These are phyloP conservation scores for Hura crepitans DNA, from an alignment of 441 rosid species.

Conservation along the genomic window DNA sequence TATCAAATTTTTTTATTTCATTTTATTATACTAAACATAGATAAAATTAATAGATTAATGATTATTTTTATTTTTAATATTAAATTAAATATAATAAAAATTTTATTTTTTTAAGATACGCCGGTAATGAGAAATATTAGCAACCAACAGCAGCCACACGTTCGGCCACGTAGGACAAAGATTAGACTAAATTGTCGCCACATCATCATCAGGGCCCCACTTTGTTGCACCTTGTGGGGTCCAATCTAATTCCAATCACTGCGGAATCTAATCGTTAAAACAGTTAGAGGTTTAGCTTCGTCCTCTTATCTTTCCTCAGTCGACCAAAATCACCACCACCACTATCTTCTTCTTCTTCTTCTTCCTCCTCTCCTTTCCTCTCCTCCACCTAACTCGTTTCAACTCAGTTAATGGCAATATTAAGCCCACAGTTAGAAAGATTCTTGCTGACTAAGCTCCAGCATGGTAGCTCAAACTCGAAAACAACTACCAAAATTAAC, in stretches of 20 bases:
- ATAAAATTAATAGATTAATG: too few relatives aligned
- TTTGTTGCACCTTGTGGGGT: too few relatives aligned
- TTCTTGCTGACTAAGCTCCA: conserved; percentile 39
- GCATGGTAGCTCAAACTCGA: conserved; percentile 22
- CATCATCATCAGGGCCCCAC: neutral
- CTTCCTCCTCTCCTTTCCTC: neutral
- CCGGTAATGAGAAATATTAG: too few relatives aligned
- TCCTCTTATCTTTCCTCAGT: conserved; percentile 48
- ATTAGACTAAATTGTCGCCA: neutral
- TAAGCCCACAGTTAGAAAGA: conserved; percentile 53
- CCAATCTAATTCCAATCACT: neutral
- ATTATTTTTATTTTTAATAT: too few relatives aligned
- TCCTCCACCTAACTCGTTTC: conserved; percentile 19
- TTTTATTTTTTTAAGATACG: too few relatives aligned
- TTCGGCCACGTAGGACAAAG: neutral
- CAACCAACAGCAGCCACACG: neutral
- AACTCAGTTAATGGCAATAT: conserved; percentile 56
- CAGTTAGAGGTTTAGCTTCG: conserved; percentile 42
- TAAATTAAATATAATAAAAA: too few relatives aligned
- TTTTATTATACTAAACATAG: too few relatives aligned
- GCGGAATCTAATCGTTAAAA: conserved; percentile 31
- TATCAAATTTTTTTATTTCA: too few relatives aligned
- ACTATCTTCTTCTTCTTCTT: neutral
- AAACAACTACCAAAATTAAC: conserved; percentile 19
- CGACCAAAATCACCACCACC: conserved; percentile 22